phyloP scores from a whole-genome alignment of 2,329 filamentous ascomycete species.

The Lachnellula occidentalis region DNA sequence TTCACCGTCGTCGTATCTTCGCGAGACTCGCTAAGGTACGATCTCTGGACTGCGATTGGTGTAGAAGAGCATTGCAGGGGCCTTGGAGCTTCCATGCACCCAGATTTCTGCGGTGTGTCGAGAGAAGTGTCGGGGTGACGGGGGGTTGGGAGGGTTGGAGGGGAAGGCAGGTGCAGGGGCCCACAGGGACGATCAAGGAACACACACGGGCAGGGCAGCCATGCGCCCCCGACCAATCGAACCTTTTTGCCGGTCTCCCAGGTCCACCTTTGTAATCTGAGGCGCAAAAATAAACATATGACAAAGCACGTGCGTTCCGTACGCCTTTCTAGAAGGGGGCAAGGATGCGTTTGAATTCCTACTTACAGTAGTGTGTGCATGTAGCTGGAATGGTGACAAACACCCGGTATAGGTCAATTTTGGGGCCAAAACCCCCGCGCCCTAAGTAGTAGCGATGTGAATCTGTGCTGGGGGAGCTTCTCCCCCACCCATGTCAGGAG shows the following conservation, averaged over 20 bases:
- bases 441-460: no score
- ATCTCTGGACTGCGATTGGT: slow-evolving; percentile 5
- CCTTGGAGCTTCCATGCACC: slow-evolving; percentile 1
- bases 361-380: neutral
- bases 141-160: neutral
- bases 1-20: slow-evolving; percentile 12
- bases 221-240: neutral
- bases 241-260: neutral
- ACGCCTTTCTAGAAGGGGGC: slow-evolving; percentile 24
- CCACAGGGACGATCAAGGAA: neutral
- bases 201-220: neutral
- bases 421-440: neutral
- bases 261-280: slow-evolving; percentile 16
- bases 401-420: neutral
- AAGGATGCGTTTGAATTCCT: neutral
- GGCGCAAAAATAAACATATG: slow-evolving; percentile 26
- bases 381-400: neutral
- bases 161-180: slow-evolving; percentile 1
- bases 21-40: slow-evolving; percentile 5
- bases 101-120: slow-evolving; percentile 14
- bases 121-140: neutral
- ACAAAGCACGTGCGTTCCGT: slow-evolving; percentile 32
- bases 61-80: slow-evolving; percentile 8
- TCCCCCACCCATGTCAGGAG: neutral
- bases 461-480: no score